Evolutionary conservation across 305 asterid genomes (phyloP).

Genomic region (Fraxinus sp.): DNA sequence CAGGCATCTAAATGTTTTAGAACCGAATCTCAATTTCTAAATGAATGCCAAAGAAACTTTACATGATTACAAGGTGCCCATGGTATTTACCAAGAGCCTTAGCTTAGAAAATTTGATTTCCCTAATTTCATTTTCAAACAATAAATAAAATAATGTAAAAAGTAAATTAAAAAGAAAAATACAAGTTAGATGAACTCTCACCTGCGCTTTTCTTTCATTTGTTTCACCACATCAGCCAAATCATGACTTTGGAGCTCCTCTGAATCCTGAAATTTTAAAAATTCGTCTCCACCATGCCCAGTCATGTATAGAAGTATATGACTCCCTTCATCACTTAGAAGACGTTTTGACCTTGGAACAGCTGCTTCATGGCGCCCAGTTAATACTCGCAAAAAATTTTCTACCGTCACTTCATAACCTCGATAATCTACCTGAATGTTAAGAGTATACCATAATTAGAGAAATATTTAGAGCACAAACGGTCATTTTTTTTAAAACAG

Average conservation of each 20-base stretch:
- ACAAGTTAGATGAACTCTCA: slow-evolving; percentile 26
- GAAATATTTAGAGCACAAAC: slow-evolving; percentile 18
- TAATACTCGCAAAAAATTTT: slow-evolving; percentile 75
- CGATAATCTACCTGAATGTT: slow-evolving; percentile 85
- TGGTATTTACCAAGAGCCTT: not conserved
- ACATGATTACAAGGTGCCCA: not conserved
- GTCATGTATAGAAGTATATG: slow-evolving; percentile 96
- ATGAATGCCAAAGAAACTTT: slow-evolving; percentile 5
- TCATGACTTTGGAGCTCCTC: slow-evolving; percentile 99
- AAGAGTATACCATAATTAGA: slow-evolving; percentile 35
- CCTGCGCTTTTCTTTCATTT: slow-evolving; percentile 99
- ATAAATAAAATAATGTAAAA: not conserved
- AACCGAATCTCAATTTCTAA: slow-evolving; percentile 14
- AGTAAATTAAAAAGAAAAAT: not conserved
- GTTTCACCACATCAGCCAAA: slow-evolving; percentile 96
- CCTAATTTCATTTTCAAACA: not conserved
- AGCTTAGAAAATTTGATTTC: not conserved
- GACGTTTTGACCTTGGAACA: slow-evolving; percentile 95
- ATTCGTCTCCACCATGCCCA: slow-evolving; percentile 98
- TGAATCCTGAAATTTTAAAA: slow-evolving; percentile 92
- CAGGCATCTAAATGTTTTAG: not conserved
- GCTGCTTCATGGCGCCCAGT: slow-evolving; percentile 96
- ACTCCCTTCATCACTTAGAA: slow-evolving; percentile 97
- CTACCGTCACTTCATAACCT: slow-evolving; percentile 97
- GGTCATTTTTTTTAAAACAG: not conserved